Percentiles rank a stretch among this genome's conserved stretches.
These are phyloP conservation scores for Sophora flavescens DNA, from an alignment of 306 rosid species.

Conservation along the genomic window DNA sequence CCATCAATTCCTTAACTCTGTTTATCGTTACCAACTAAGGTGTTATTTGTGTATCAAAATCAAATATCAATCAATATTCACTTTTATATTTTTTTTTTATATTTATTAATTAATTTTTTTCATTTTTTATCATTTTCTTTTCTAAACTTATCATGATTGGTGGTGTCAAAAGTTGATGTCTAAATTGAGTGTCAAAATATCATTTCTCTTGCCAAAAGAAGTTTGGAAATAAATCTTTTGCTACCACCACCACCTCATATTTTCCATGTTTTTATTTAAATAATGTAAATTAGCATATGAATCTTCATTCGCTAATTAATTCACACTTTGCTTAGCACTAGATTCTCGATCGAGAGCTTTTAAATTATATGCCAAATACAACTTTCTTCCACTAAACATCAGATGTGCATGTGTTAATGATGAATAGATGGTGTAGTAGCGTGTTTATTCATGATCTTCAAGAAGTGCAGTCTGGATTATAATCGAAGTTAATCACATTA, in stretches of 20 bases:
- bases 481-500: no score
- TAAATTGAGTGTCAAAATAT: no score
- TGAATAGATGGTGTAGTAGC: not conserved
- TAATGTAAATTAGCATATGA: conserved; percentile 21
- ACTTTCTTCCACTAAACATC: conserved; percentile 28
- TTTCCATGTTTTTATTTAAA: not conserved
- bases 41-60: no score
- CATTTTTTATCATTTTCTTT: no score
- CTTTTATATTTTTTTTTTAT: no score
- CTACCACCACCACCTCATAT: conserved; percentile 20
- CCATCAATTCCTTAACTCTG: conserved; percentile 41
- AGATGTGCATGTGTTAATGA: not conserved
- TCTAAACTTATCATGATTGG: no score
- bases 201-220: no score
- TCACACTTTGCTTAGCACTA: conserved; percentile 32
- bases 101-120: no score
- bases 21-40: conserved; percentile 24
- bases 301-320: conserved; percentile 19
- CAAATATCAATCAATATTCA: no score
- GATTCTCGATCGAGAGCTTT: conserved; percentile 34
- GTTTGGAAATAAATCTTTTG: conserved; percentile 33
- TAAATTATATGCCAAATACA: not conserved
- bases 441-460: not conserved
- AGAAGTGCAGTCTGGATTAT: not conserved
- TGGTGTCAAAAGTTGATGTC: no score